Percentiles rank a stretch among this genome's conserved stretches.
These are phyloP conservation scores for Podila clonocystis DNA, from an alignment of 192 early-diverging fungal species.

Conservation along the genomic window DNA sequence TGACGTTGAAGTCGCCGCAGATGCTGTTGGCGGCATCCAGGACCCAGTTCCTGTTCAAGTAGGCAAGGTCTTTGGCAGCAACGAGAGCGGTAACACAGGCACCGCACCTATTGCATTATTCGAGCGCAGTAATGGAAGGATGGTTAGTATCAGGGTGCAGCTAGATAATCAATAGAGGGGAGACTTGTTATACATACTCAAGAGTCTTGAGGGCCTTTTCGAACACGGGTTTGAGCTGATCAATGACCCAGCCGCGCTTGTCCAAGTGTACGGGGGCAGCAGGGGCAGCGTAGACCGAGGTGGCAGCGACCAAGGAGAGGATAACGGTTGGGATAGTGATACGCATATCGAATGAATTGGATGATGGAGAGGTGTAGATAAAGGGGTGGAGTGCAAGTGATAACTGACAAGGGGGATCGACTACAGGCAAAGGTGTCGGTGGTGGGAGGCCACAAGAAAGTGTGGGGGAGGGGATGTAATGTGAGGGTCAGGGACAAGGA, in stretches of 20 bases:
- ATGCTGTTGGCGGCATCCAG: conserved; percentile 39
- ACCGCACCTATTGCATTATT: conserved; percentile 33
- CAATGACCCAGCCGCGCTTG: conserved; percentile 34
- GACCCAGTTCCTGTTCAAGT: conserved; percentile 53
- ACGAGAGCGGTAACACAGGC: conserved; percentile 56
- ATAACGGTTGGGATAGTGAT: conserved; percentile 31
- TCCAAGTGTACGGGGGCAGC: conserved; percentile 18
- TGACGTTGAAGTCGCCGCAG: conserved; percentile 43
- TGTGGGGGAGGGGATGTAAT: not conserved
- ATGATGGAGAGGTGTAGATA: not conserved
- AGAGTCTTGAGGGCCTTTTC: conserved; percentile 34
- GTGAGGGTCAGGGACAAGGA: conserved; percentile 39
- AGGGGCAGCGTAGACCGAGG: conserved; percentile 37
- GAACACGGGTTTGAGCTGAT: conserved; percentile 31
- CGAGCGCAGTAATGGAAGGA: not conserved
- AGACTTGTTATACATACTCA: not conserved
- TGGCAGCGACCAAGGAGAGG: conserved; percentile 29
- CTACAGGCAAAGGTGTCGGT: not conserved
- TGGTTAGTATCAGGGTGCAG: not conserved
- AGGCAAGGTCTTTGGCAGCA: conserved; percentile 55
- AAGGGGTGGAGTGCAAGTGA: not conserved
- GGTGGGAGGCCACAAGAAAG: not conserved
- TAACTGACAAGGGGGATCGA: not conserved
- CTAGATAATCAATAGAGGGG: too few species aligned
- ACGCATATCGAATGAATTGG: conserved; percentile 17